Percentiles rank a stretch among this genome's conserved stretches.
phyloP scores from a whole-genome alignment of 352 stramenopile species.

The Thalassiosira exigua region DNA sequence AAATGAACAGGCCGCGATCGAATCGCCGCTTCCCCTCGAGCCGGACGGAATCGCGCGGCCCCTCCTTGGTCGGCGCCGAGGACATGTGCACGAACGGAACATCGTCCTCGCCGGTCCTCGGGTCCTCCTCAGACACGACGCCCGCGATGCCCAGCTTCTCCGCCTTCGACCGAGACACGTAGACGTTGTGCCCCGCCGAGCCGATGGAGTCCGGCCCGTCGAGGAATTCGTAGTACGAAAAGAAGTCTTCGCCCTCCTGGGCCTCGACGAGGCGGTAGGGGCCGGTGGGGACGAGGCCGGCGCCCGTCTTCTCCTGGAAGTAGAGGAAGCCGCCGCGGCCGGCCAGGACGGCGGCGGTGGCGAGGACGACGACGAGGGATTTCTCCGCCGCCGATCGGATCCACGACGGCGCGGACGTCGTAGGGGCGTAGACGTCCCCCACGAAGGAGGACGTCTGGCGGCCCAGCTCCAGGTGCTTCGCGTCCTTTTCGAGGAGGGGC shows the following conservation, averaged over 20 bases:
- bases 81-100: conserved; percentile 80
- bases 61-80: conserved; percentile 61
- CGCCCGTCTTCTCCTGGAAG: not conserved
- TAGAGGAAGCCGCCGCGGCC: not conserved
- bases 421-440: not conserved
- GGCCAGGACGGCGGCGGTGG: not conserved
- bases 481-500: conserved; percentile 13
- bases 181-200: conserved; percentile 76
- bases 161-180: conserved; percentile 66
- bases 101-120: conserved; percentile 23
- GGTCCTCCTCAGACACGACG: conserved; percentile 63
- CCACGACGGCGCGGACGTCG: not conserved
- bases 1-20: conserved; percentile 76
- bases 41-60: conserved; percentile 71
- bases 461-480: not conserved
- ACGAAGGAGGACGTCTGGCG: not conserved
- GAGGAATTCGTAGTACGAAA: conserved; percentile 81
- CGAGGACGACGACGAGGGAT: conserved; percentile 8
- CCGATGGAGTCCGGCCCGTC: conserved; percentile 78
- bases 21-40: conserved; percentile 76
- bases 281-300: conserved; percentile 56
- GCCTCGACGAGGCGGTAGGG: conserved; percentile 72
- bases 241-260: conserved; percentile 72
- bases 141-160: conserved; percentile 61
- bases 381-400: not conserved